Evolutionary conservation across 805 yeast genomes (phyloP).

Genomic region (Teunomyces atbi): DNA sequence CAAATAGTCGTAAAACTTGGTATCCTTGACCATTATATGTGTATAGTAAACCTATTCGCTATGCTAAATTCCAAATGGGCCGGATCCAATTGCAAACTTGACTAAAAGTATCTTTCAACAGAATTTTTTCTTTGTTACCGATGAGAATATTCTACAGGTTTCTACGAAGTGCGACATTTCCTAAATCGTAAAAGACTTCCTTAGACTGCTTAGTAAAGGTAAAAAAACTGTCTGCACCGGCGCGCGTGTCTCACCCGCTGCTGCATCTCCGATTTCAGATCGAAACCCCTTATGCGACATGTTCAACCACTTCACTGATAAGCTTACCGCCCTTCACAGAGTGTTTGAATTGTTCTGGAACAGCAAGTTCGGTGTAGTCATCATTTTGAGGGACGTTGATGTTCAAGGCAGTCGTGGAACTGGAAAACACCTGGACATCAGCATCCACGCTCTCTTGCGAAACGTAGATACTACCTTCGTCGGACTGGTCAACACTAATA

Average conservation of each 20-base stretch:
- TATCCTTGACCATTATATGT: slow-evolving; percentile 64
- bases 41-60: not conserved
- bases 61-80: not conserved
- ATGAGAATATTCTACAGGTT: slow-evolving; percentile 4
- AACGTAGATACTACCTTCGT: slow-evolving; percentile 79
- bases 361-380: slow-evolving; percentile 76
- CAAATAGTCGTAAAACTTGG: slow-evolving; percentile 70
- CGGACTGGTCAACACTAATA: slow-evolving; percentile 84
- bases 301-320: slow-evolving; percentile 73
- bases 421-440: slow-evolving; percentile 68
- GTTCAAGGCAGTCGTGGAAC: slow-evolving; percentile 82
- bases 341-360: slow-evolving; percentile 92
- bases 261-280: too few relatives aligned
- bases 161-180: slow-evolving; percentile 5
- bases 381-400: slow-evolving; percentile 73
- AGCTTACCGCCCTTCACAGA: slow-evolving; percentile 60
- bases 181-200: slow-evolving; percentile 3
- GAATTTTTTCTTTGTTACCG: not conserved
- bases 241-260: not conserved
- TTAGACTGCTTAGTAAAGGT: not conserved
- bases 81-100: not conserved
- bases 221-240: not conserved
- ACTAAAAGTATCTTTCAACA: not conserved
- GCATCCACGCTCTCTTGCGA: slow-evolving; percentile 67
- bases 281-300: slow-evolving; percentile 53